Evolutionary conservation across 441 rosid genomes (phyloP).

Genomic region (Geranium incanum): DNA sequence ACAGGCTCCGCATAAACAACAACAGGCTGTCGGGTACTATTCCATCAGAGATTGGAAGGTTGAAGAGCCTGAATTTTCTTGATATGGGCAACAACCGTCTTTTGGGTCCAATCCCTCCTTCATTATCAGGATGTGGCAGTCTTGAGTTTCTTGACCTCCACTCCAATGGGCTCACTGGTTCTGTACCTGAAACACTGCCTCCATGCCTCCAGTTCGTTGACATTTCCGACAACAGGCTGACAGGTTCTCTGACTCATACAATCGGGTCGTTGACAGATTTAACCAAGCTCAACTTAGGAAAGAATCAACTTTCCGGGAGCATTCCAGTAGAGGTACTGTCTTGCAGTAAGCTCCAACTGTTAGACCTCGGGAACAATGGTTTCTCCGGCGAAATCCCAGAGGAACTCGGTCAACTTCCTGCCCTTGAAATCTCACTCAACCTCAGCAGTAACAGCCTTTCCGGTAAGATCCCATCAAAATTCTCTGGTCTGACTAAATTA

Average conservation of each 20-base stretch:
- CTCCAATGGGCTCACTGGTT: conserved; percentile 19
- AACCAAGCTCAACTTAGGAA: conserved; percentile 19
- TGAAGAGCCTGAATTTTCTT: conserved; percentile 19
- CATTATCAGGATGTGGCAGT: conserved; percentile 17
- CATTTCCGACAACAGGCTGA: conserved; percentile 17
- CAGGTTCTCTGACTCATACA: conserved; percentile 12
- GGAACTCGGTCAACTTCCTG: conserved; percentile 20
- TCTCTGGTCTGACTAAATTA: conserved; percentile 20
- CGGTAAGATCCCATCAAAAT: conserved; percentile 20
- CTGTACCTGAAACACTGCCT: conserved; percentile 14
- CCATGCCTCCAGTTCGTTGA: conserved; percentile 17
- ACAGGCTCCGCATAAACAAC: conserved; percentile 16
- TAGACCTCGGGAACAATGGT: conserved; percentile 19
- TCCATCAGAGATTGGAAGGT: conserved; percentile 17
- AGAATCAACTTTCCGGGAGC: conserved; percentile 21
- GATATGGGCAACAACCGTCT: conserved; percentile 18
- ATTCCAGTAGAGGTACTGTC: conserved; percentile 20
- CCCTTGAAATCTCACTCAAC: conserved; percentile 25
- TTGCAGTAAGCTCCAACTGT: conserved; percentile 22
- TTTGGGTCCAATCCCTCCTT: conserved; percentile 22
- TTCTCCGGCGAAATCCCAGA: conserved; percentile 19
- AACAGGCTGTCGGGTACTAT: conserved; percentile 18
- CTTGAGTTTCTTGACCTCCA: conserved; percentile 22
- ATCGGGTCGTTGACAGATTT: conserved; percentile 19
- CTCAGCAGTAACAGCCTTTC: conserved; percentile 24